phyloP scores from a whole-genome alignment of 129 eudicot species.

The Cynara cardunculus region DNA sequence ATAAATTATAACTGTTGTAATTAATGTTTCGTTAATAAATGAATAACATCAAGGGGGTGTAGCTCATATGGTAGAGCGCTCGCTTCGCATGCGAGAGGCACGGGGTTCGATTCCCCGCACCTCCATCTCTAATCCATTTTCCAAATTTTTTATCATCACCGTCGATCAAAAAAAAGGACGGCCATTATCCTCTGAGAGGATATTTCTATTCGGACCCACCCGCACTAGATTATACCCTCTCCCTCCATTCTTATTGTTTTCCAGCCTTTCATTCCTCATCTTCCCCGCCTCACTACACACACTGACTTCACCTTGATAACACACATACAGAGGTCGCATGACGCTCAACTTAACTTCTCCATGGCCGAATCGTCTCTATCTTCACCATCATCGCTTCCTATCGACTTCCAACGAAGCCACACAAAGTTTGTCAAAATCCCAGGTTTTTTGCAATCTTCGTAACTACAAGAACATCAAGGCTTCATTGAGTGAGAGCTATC shows the following conservation, averaged over 20 bases:
- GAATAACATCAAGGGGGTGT: slow-evolving; percentile 57
- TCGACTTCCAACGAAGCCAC: slow-evolving; percentile 9
- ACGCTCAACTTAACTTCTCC: slow-evolving; percentile 40
- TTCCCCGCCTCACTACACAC: slow-evolving; percentile 11
- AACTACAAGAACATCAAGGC: slow-evolving; percentile 23
- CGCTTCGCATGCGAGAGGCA: slow-evolving; percentile 99
- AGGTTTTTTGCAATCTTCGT: not conserved
- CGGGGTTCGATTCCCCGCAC: slow-evolving; percentile 99
- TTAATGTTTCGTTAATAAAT: too few relatives aligned
- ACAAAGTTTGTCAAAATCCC: slow-evolving; percentile 9
- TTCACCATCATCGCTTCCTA: slow-evolving; percentile 14
- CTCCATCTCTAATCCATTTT: slow-evolving; percentile 39
- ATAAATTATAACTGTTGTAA: too few relatives aligned
- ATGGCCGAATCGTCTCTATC: slow-evolving; percentile 30
- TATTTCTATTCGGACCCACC: not conserved
- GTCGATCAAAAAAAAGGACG: not conserved
- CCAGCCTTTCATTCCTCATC: slow-evolving; percentile 70
- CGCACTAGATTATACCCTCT: slow-evolving; percentile 2
- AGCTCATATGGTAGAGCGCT: slow-evolving; percentile 99
- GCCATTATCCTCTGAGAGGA: not conserved
- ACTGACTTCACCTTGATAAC: slow-evolving; percentile 7
- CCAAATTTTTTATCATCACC: not conserved
- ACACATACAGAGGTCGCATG: slow-evolving; percentile 27
- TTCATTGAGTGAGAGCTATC: slow-evolving; percentile 33
- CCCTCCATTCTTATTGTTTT: not conserved